Base-by-base conservation (phyloP, 805 yeast genomes). In the Kurtzmaniella fragi region DNA sequence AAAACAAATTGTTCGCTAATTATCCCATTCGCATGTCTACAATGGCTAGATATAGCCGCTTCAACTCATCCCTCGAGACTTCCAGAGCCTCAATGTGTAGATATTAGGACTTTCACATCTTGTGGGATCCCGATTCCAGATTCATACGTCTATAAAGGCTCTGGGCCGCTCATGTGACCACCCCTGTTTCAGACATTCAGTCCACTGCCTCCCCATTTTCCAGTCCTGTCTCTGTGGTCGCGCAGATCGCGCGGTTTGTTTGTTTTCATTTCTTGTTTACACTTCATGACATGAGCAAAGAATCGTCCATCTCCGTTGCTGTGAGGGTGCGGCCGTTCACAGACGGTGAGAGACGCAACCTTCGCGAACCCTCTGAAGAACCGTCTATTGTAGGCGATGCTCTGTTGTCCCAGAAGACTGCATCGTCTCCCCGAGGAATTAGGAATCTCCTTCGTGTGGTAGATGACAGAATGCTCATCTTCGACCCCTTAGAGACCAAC, bases 281-380 rank as follows among this genome's bases (percentile, higher is more conserved):
- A 27, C 13, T 16, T 28, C n/a, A 13, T 23, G 35, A 17, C 15
- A 36, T 36, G 39, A 36, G 39, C 31, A 47, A 42, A 37, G 71
- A 78, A 52, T 79, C 90, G 1, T 81, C 90, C 1, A 82, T 84
- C 33, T 71, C 77, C 3, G 93, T 84, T 10, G 82, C 87, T 1
- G 90, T 88, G 1, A 66, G 96, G 32, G 89, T 88, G 6, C 67
- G 96, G 41, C 96, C 96, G 2, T 86, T 88, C 63, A 85, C 91
- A 0, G 48, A 54, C 1, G 41, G 54, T 0, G 95, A 88, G 59
- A 50, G 56, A n/a, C 50, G 64, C 13, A 74, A 70, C 37, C 61
- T 75, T 3, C 23, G 12, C 2, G 59, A 58, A 32, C 52, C 61
- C 16, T 62, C 67, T 10, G 61, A 60, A 17, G 70, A 67, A 34